phyloP scores from a whole-genome alignment of 306 rosid species.

The Cotoneaster glaucophyllus region DNA sequence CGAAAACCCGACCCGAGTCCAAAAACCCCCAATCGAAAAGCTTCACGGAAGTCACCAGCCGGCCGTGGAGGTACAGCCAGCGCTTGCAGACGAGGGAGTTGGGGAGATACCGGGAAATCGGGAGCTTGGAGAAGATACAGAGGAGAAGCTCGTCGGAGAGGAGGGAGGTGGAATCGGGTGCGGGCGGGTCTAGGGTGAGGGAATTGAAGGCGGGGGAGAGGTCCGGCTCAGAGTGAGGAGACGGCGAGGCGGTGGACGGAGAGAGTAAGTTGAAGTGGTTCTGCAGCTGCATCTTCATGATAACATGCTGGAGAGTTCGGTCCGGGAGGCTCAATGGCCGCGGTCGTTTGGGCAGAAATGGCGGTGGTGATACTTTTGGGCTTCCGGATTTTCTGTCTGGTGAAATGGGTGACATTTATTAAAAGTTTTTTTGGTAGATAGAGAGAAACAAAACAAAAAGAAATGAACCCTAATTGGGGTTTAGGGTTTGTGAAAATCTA shows the following conservation, averaged over 20 bases:
- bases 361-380: background rate
- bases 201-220: background rate
- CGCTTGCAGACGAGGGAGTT: constrained; percentile 83
- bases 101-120: constrained; percentile 35
- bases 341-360: background rate
- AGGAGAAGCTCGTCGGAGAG: constrained; percentile 46
- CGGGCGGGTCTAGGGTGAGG: constrained; percentile 1
- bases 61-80: constrained; percentile 79
- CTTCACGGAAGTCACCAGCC: constrained; percentile 48
- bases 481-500: background rate
- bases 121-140: constrained; percentile 47
- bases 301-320: constrained; percentile 30
- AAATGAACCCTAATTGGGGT: background rate
- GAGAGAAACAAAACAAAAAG: background rate
- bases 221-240: constrained; percentile 20
- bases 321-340: constrained; percentile 21
- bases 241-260: constrained; percentile 13
- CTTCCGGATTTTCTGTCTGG: background rate
- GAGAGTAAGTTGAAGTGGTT: background rate
- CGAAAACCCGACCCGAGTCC: constrained; percentile 67
- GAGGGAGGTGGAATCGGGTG: constrained; percentile 12
- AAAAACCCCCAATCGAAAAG: constrained; percentile 72
- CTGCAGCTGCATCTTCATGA: constrained; percentile 30
- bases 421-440: background rate
- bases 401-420: constrained; percentile 15